phyloP scores from a whole-genome alignment of 306 rosid species.

The Styphnolobium japonicum region DNA sequence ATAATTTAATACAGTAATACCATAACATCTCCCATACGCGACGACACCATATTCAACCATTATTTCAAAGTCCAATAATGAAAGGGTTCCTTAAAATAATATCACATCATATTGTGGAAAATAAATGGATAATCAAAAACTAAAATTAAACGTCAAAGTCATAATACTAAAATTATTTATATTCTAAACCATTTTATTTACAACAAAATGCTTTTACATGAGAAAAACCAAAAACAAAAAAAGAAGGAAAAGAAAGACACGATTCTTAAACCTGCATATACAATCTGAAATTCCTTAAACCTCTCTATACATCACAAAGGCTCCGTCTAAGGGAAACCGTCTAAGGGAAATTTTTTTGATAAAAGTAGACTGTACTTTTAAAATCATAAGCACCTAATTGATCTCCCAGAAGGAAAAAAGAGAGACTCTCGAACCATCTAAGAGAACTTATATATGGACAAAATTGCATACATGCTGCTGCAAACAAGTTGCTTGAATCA shows the following conservation, averaged over 20 bases:
- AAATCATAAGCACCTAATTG: too few relatives aligned
- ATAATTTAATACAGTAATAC: too few relatives aligned
- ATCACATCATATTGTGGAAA: background rate
- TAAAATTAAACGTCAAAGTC: background rate
- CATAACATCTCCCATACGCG: background rate
- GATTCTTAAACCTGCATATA: constrained; percentile 29
- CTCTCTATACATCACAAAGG: background rate
- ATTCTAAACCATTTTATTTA: background rate
- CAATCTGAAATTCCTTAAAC: constrained; percentile 26
- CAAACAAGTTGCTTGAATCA: background rate
- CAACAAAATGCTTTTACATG: background rate
- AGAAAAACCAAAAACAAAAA: background rate
- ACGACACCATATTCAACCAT: background rate
- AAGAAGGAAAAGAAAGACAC: constrained; percentile 25
- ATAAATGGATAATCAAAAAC: background rate
- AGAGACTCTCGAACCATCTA: background rate
- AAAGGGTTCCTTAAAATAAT: background rate
- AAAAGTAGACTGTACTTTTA: too few relatives aligned
- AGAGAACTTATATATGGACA: background rate
- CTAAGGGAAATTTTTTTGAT: too few relatives aligned
- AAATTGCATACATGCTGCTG: background rate
- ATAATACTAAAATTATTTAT: background rate
- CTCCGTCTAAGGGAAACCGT: too few relatives aligned
- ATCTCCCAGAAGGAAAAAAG: too few relatives aligned
- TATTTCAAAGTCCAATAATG: background rate